Base-by-base conservation (phyloP, 2,329 filamentous ascomycete species). In the Colletotrichum melonis region DNA sequence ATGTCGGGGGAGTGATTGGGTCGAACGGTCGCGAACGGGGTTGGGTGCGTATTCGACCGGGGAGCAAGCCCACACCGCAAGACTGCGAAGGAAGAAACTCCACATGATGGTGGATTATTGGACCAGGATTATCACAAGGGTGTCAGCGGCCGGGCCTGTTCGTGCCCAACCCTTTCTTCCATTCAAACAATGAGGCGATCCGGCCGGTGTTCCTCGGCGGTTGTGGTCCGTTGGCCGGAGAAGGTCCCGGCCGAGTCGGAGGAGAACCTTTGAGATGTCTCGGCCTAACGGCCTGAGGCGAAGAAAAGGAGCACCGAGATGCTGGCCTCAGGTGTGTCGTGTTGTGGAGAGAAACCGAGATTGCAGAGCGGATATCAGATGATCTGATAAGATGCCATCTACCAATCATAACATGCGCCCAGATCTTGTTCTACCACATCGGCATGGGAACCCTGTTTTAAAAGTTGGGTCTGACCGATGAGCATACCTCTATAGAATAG, bases 31-130 rank as follows among this genome's bases (percentile, higher is more conserved):
- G 22, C 49, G 30, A 14, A 73, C 59, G 55, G 52, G 58, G 67
- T 52, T 56, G 67, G 67, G 60, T 5, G 22, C 9, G 35, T n/a
- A 38, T 57, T 6, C 19, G 62, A 62, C 71, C 62, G 22, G 67
- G 70, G 8, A 30, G 4, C 8, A 46, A 22, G 30, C 54, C 54
- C 66, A 69, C 70, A 73, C 70, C 70, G 70, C 70, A 73, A 73
- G 66, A 73, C 28, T 42, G 66, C 8, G 19, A 68, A 58, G n/a
- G 35, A 63, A 24, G 49, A 38, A 24, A 55, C 69, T 55, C 70
- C 70, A 73, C 70, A 4, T 11, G 12, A 16, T 14, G 55, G 46
- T 49, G 70, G 54, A 26, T 28, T 55, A 59, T n/a, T 52, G 55
- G 7, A 56, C 59, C 24, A 63, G 67, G 69, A 24, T 69, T 42